Base-by-base conservation (phyloP, 1,139 yeast genomes). In the Debaryomyces coudertii region DNA sequence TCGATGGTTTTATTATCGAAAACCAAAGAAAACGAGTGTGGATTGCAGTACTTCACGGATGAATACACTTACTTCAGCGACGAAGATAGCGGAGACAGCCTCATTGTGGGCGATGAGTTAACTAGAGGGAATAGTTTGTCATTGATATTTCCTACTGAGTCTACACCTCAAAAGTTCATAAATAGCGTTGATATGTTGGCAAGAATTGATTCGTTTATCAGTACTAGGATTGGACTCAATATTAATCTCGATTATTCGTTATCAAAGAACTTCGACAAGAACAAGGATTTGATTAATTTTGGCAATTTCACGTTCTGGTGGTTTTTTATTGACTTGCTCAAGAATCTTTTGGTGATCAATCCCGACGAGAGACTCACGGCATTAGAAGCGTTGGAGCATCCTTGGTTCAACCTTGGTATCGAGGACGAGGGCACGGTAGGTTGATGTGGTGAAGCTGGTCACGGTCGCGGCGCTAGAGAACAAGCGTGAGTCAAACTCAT, bases 341-440 rank as follows among this genome's bases (percentile, higher is more conserved):
- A 78, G 49, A 77, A 77, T 53, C 69, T 86, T 65, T 77, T 87
- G 54, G 79, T 77, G 42, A 82, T 82, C 40, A 82, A 85, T 60
- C 92, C 93, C 3, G 65, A 73, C 1, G 76, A 79, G 49, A 68
- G 95, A 57, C 71, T 86, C 36, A 77, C 81, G 5, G 92, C 92
- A 1, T 70, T 74, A 47, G 88, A 85, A 46, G 90, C 92, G 1
- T 68, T 87, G 65, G 78, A 80, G 43, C 93, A 87, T 63, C 85
- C 84, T 46, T 87, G 93, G 92, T 87, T 87, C 62, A 79, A 80
- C 55, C 74, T 76, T 58, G 95, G 93, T 27, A 83, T 85, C 45
- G 80, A 83, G 56, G 95, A 86, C 65, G 92, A 86, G 56, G 93
- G 88, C n/a, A 82, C 85, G 45, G 33, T 60, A 29, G 50, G 39